A percentile compares a stretch with the other conserved stretches of the same genome.
Conservation (phyloP, 345 rosid genomes). For the Erucastrum elatum region DNA sequence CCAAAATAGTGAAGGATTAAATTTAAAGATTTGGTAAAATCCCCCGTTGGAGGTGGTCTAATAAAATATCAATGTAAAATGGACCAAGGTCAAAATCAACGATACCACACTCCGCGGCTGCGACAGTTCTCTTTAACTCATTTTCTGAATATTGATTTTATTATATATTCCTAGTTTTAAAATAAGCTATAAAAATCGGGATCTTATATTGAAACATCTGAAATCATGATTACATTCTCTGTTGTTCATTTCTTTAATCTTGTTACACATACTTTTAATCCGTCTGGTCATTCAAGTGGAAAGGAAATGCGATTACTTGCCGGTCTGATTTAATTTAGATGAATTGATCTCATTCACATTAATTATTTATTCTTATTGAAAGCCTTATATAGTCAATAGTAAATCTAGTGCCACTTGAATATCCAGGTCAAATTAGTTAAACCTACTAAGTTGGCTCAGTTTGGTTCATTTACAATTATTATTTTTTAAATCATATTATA, state of each 20-base stretch:
- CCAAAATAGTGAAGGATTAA: too few species aligned
- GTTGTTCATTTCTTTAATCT: neutral
- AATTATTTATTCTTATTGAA: neutral
- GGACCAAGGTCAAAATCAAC: neutral
- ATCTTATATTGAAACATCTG: neutral
- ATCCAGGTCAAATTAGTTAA: constrained; percentile 34
- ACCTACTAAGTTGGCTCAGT: constrained; percentile 21
- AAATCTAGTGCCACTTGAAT: constrained; percentile 1
- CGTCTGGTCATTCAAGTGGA: neutral
- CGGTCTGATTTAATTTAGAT: constrained; percentile 14
- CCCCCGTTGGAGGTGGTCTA: too few species aligned
- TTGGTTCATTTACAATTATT: constrained; percentile 6
- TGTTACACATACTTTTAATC: neutral
- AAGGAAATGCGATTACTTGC: neutral
- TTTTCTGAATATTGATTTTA: neutral
- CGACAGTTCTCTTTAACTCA: neutral
- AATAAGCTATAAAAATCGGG: neutral
- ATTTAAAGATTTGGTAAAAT: too few species aligned
- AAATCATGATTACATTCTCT: neutral
- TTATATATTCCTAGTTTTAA: neutral
- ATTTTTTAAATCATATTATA: neutral
- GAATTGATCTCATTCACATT: constrained; percentile 1
- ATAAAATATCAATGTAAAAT: neutral
- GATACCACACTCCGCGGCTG: neutral
- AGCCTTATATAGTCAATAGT: constrained; percentile 1